phyloP scores from a whole-genome alignment of 1,284 basidiomycete species.

The Irpex sp. region DNA sequence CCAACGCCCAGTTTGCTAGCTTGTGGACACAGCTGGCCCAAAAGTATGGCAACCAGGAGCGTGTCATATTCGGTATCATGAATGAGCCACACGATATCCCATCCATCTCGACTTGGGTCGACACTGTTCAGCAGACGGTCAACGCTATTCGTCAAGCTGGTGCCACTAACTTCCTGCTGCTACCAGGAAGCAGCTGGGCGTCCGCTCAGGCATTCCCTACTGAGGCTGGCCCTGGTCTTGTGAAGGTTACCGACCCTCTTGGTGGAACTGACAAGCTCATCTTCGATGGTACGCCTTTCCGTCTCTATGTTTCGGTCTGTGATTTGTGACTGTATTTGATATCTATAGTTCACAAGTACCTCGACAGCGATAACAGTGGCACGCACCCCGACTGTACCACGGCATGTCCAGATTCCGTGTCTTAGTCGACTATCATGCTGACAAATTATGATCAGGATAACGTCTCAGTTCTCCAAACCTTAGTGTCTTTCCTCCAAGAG shows the following conservation, averaged over 20 bases:
- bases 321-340: constrained; percentile 5
- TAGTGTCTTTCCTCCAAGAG: constrained; percentile 43
- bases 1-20: constrained; percentile 45
- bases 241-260: constrained; percentile 50
- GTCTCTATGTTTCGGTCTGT: not conserved
- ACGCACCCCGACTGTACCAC: constrained; percentile 47
- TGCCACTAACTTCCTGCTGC: constrained; percentile 43
- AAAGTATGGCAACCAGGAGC: constrained; percentile 44
- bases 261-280: constrained; percentile 47
- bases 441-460: constrained; percentile 32
- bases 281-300: constrained; percentile 40
- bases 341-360: constrained; percentile 62
- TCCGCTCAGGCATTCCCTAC: constrained; percentile 47
- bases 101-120: constrained; percentile 39
- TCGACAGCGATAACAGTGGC: constrained; percentile 56
- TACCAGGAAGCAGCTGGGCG: constrained; percentile 40
- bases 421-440: no score
- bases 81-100: constrained; percentile 51
- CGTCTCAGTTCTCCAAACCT: constrained; percentile 39
- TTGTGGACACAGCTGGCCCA: constrained; percentile 52
- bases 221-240: constrained; percentile 46
- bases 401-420: constrained; percentile 20
- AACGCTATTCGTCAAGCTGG: constrained; percentile 48
- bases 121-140: constrained; percentile 43
- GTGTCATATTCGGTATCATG: constrained; percentile 50